Evolutionary conservation across 2,329 filamentous ascomycete genomes (phyloP).

Genomic region (Botrytis deweyae): DNA sequence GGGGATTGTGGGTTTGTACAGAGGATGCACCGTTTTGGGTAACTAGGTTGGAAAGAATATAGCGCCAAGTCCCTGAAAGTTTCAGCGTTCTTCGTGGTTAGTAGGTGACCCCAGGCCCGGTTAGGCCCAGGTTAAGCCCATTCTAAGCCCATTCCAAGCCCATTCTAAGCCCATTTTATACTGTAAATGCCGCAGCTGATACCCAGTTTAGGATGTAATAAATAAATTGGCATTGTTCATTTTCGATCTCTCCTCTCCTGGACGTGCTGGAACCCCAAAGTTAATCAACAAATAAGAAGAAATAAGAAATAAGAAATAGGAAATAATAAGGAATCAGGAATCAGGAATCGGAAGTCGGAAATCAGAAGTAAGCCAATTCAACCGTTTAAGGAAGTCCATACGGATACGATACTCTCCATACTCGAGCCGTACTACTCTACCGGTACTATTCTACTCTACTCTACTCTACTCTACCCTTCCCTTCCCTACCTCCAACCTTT

Average conservation of each 20-base stretch:
- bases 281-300: not conserved
- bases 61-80: not conserved
- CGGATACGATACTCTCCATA: not conserved
- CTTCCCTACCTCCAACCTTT: not conserved
- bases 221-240: no score
- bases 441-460: not conserved
- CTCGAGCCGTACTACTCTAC: not conserved
- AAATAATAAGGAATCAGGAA: no score
- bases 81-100: not conserved
- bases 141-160: not conserved
- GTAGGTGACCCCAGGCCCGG: not conserved
- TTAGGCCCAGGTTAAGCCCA: not conserved
- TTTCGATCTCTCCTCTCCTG: no score
- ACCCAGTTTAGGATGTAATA: not conserved
- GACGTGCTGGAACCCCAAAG: not conserved
- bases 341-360: not conserved
- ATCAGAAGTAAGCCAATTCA: not conserved
- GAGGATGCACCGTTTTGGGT: not conserved
- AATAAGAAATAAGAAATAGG: not conserved
- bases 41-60: not conserved
- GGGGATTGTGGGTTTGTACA: not conserved
- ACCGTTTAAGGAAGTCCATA: not conserved
- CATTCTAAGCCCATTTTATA: not conserved
- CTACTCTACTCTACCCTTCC: not conserved
- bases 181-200: not conserved